Evolutionary conservation across 2,329 filamentous ascomycete species (phyloP).

Genomic region (Dothideomycetidae sp.): DNA sequence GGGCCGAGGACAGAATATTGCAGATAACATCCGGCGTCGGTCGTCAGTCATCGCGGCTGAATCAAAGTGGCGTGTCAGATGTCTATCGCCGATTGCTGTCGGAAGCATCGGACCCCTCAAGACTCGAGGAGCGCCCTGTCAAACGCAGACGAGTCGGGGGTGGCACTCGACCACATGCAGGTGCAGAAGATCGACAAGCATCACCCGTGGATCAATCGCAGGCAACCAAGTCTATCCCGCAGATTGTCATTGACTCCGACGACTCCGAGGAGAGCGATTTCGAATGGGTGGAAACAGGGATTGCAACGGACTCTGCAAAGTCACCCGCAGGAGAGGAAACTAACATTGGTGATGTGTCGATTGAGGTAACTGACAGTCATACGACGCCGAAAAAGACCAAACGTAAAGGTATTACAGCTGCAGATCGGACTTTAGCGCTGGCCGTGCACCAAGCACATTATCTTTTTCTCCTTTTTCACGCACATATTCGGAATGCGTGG

Average conservation of each 20-base stretch:
- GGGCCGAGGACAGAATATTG: slow-evolving; percentile 11
- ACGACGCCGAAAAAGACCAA: slow-evolving; percentile 23
- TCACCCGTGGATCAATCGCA: slow-evolving; percentile 1
- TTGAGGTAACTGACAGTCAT: slow-evolving; percentile 25
- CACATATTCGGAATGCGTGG: slow-evolving; percentile 68
- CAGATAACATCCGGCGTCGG: slow-evolving; percentile 8
- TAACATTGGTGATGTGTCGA: slow-evolving; percentile 27
- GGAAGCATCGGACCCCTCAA: slow-evolving; percentile 9
- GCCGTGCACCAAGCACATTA: slow-evolving; percentile 79
- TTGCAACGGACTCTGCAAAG: slow-evolving; percentile 19
- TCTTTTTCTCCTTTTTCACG: slow-evolving; percentile 66
- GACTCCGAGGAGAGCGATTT: slow-evolving; percentile 44
- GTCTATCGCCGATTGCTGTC: slow-evolving; percentile 11
- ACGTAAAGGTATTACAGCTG: slow-evolving; percentile 39
- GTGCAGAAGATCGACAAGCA: not conserved
- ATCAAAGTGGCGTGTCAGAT: slow-evolving; percentile 7
- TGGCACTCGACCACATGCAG: slow-evolving; percentile 1
- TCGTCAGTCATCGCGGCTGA: not conserved
- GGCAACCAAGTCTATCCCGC: slow-evolving; percentile 4
- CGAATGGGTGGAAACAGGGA: slow-evolving; percentile 49
- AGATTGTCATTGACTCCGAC: slow-evolving; percentile 22
- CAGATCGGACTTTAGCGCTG: slow-evolving; percentile 48
- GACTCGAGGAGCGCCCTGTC: slow-evolving; percentile 7
- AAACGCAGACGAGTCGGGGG: slow-evolving; percentile 10
- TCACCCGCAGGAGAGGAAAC: slow-evolving; percentile 10